Evolutionary conservation across 1,139 yeast genomes (phyloP).

Genomic region (Hansenula lynferdii): DNA sequence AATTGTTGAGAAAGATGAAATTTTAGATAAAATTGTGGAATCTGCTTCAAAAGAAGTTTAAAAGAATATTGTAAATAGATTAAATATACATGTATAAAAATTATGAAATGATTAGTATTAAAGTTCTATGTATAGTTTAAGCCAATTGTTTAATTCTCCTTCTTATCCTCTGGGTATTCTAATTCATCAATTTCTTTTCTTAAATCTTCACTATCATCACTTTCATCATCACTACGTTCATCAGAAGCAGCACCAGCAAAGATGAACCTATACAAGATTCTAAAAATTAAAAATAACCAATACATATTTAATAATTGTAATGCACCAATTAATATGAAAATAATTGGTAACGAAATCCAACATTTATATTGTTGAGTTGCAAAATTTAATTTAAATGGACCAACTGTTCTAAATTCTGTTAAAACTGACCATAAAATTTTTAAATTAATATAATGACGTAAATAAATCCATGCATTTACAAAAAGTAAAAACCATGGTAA

Average conservation of each 20-base stretch:
- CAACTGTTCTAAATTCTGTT: conserved; percentile 83
- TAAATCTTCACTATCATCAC: conserved; percentile 15
- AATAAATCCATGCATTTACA: conserved; percentile 72
- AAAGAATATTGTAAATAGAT: too few species aligned
- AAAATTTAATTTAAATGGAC: conserved; percentile 78
- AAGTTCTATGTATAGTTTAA: too few species aligned
- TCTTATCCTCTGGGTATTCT: conserved; percentile 14
- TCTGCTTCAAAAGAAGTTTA: too few species aligned
- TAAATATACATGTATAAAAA: too few species aligned
- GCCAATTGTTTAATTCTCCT: conserved; percentile 3
- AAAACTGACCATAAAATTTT: conserved; percentile 81
- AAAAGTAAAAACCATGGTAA: conserved; percentile 68
- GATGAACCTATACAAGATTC: conserved; percentile 67
- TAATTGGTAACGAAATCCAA: conserved; percentile 90
- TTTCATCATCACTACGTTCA: conserved; percentile 73
- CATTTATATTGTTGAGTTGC: conserved; percentile 95
- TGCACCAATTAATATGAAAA: conserved; percentile 69
- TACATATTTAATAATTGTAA: conserved; percentile 81
- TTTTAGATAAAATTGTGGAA: too few species aligned
- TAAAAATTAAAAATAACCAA: conserved; percentile 80
- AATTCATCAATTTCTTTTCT: conserved; percentile 22
- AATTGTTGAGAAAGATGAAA: too few species aligned
- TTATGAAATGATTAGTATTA: too few species aligned
- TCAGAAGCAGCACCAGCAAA: conserved; percentile 57
- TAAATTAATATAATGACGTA: conserved; percentile 82